phyloP scores from a whole-genome alignment of 352 stramenopile genomes.

The Phytophthora colocasiae region DNA sequence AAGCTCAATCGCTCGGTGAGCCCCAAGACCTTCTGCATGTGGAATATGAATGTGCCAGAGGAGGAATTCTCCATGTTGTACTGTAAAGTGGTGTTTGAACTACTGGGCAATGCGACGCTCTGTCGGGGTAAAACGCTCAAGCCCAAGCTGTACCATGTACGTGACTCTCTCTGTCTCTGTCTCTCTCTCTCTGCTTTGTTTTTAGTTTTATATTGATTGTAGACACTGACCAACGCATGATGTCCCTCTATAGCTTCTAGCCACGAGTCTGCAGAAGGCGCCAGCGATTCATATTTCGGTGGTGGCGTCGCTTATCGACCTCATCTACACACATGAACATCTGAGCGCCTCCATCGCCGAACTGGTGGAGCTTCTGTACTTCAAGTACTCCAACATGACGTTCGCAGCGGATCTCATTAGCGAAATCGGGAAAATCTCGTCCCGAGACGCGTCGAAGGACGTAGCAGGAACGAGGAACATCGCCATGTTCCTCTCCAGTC shows the following conservation, averaged over 20 bases:
- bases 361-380: conserved; percentile 67
- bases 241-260: conserved; percentile 52
- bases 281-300: conserved; percentile 76
- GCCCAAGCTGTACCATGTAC: conserved; percentile 73
- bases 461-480: conserved; percentile 78
- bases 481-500: conserved; percentile 67
- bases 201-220: neutral
- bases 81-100: conserved; percentile 70
- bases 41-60: conserved; percentile 83
- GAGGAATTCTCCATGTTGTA: conserved; percentile 85
- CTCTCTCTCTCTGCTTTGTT: neutral
- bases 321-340: conserved; percentile 80
- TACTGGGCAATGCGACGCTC: conserved; percentile 70
- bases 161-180: neutral
- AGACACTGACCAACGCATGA: too few species aligned
- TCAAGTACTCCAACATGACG: conserved; percentile 64
- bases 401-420: conserved; percentile 80
- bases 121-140: conserved; percentile 71
- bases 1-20: conserved; percentile 70
- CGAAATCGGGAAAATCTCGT: conserved; percentile 80
- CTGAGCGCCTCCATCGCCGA: conserved; percentile 64
- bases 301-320: conserved; percentile 73
- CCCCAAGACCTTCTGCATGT: conserved; percentile 71
- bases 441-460: conserved; percentile 74
- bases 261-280: conserved; percentile 61